Conservation (phyloP, 331 rosid genomes). For the Rosa hybrid region DNA sequence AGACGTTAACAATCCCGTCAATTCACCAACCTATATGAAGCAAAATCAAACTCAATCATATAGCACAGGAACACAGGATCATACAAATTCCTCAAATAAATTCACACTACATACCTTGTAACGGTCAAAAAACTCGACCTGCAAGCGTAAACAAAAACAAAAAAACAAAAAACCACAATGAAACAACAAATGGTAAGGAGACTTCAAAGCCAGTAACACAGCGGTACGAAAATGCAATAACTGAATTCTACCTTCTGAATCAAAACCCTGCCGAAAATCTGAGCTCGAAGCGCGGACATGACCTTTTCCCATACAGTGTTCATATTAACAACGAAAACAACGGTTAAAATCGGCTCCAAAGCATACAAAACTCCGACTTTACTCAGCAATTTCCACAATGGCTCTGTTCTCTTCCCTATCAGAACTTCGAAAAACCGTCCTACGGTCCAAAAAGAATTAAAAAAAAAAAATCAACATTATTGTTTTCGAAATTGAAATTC, state of each 20-base stretch:
- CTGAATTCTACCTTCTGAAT: constrained; percentile 70
- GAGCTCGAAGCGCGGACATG: constrained; percentile 88
- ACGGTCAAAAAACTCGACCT: constrained; percentile 92
- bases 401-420: constrained; percentile 79
- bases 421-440: constrained; percentile 88
- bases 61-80: background rate
- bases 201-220: background rate
- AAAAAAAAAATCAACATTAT: background rate
- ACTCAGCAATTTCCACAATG: constrained; percentile 82
- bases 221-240: background rate
- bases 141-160: constrained; percentile 26
- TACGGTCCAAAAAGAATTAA: constrained; percentile 11
- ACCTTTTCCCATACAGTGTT: constrained; percentile 90
- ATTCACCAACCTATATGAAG: constrained; percentile 77
- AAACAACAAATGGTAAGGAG: background rate
- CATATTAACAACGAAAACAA: constrained; percentile 79
- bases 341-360: constrained; percentile 83
- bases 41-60: constrained; percentile 38
- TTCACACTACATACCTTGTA: constrained; percentile 63
- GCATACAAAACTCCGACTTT: constrained; percentile 81
- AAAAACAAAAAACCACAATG: background rate
- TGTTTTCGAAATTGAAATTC: background rate
- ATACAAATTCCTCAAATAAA: background rate
- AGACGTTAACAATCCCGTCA: constrained; percentile 87
- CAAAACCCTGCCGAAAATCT: constrained; percentile 80